Conservation (phyloP, 2,329 filamentous ascomycete species). For the Neodidymelliopsis sp. region DNA sequence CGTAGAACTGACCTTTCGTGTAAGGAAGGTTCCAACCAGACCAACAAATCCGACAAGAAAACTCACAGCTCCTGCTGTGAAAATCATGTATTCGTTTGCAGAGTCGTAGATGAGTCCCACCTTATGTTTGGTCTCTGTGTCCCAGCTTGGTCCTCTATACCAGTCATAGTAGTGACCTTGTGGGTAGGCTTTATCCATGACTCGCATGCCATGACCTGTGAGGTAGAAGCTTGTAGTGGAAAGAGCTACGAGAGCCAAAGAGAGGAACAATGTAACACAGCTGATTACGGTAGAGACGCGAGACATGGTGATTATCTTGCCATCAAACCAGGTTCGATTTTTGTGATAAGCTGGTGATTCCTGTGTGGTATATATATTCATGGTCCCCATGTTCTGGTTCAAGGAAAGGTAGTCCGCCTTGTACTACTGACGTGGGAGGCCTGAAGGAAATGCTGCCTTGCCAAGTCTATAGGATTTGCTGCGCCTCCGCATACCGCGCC, state of each 20-base stretch:
- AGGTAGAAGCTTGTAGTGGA: constrained; percentile 11
- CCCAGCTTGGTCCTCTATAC: constrained; percentile 14
- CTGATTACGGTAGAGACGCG: constrained; percentile 10
- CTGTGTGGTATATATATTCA: too few species aligned
- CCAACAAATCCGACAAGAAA: neutral
- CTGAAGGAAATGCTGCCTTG: constrained; percentile 7
- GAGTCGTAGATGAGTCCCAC: constrained; percentile 3
- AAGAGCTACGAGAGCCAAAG: constrained; percentile 8
- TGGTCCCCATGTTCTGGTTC: too few species aligned
- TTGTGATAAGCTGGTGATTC: too few species aligned
- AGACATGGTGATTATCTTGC: constrained; percentile 4
- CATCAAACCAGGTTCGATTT: neutral
- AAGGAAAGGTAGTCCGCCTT: neutral
- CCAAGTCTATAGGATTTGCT: constrained; percentile 4
- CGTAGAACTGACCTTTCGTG: neutral
- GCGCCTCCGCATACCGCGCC: neutral
- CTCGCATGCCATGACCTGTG: constrained; percentile 10
- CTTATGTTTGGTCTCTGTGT: constrained; percentile 1
- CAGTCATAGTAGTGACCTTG: constrained; percentile 9
- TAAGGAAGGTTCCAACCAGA: neutral
- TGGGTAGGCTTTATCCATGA: constrained; percentile 1
- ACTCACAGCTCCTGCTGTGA: constrained; percentile 4
- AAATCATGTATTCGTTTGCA: constrained; percentile 5
- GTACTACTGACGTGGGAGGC: neutral
- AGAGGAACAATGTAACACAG: constrained; percentile 1